These are phyloP conservation scores for Fonsecaea erecta DNA, from an alignment of 2,329 filamentous ascomycete species.

Conservation along the genomic window DNA sequence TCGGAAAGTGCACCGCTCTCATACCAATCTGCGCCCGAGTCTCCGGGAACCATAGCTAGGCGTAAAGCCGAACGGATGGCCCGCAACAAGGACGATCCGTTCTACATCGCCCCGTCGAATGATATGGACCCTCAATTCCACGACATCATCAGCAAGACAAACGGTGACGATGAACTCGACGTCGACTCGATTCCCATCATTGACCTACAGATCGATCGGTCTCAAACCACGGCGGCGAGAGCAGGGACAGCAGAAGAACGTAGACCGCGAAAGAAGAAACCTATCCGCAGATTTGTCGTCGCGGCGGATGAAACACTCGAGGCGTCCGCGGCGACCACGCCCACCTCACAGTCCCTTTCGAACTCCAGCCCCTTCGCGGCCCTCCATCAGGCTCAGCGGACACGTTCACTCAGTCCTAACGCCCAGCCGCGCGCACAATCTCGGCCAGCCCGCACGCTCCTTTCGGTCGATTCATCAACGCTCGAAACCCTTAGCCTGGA, in stretches of 20 bases:
- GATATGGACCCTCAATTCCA: conserved; percentile 76
- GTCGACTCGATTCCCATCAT: conserved; percentile 96
- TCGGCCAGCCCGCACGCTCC: conserved; percentile 65
- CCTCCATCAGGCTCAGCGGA: conserved; percentile 19
- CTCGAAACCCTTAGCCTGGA: conserved; percentile 75
- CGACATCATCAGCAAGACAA: conserved; percentile 47
- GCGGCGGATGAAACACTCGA: conserved; percentile 74
- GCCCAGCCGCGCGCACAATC: background rate
- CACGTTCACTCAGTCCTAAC: conserved; percentile 28
- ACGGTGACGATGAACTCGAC: conserved; percentile 81
- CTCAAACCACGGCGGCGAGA: conserved; percentile 40
- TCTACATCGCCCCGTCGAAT: conserved; percentile 75
- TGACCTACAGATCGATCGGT: conserved; percentile 76
- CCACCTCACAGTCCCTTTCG: conserved; percentile 48
- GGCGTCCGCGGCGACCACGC: conserved; percentile 3
- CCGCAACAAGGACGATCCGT: conserved; percentile 89
- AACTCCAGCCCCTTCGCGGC: conserved; percentile 26
- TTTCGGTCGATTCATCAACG: conserved; percentile 86
- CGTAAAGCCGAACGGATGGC: conserved; percentile 78
- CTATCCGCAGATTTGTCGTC: conserved; percentile 67
- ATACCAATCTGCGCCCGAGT: conserved; percentile 63
- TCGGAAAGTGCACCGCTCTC: conserved; percentile 38
- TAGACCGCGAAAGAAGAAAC: conserved; percentile 42
- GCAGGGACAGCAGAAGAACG: conserved; percentile 23
- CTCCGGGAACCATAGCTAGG: conserved; percentile 70